These are phyloP conservation scores for Mycocentrospora acerina DNA, from an alignment of 2,329 filamentous ascomycete species.

Conservation along the genomic window DNA sequence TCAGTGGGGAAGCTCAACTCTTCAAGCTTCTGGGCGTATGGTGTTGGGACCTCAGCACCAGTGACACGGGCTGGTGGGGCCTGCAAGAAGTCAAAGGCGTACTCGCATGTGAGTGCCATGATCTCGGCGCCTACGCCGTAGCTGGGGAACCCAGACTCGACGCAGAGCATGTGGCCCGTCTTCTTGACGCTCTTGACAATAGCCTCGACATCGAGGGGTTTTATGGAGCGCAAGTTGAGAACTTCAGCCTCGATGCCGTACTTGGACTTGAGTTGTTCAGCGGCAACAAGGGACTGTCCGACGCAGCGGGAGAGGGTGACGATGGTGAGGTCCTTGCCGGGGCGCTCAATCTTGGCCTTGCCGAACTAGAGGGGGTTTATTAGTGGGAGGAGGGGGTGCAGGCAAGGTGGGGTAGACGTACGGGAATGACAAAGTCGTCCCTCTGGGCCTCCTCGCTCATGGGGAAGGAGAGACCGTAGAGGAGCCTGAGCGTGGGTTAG, in stretches of 20 bases:
- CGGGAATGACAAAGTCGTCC: constrained; percentile 91
- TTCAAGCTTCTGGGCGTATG: constrained; percentile 90
- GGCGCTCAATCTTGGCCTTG: constrained; percentile 98
- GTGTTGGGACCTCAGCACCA: constrained; percentile 94
- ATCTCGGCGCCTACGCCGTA: constrained; percentile 94
- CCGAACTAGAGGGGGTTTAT: constrained; percentile 62
- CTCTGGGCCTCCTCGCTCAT: constrained; percentile 97
- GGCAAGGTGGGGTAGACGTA: constrained; percentile 27
- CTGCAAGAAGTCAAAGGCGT: constrained; percentile 96
- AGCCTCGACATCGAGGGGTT: constrained; percentile 91
- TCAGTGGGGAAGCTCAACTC: constrained; percentile 94
- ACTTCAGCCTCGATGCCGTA: constrained; percentile 96
- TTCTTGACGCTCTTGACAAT: constrained; percentile 99
- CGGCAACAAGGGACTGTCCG: constrained; percentile 84
- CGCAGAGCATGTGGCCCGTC: constrained; percentile 85
- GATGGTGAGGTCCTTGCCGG: constrained; percentile 93
- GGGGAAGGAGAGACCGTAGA: constrained; percentile 93
- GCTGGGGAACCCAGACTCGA: constrained; percentile 95
- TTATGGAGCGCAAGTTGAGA: constrained; percentile 96
- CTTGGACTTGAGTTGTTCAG: constrained; percentile 90
- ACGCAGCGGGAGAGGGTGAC: constrained; percentile 94
- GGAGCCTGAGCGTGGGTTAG: constrained; percentile 53
- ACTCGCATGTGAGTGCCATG: constrained; percentile 93
- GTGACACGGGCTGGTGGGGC: constrained; percentile 92
- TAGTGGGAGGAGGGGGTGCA: constrained; percentile 4